These are phyloP conservation scores for Tulasnella calospora DNA, from an alignment of 768 basidiomycete genomes.

Conservation along the genomic window DNA sequence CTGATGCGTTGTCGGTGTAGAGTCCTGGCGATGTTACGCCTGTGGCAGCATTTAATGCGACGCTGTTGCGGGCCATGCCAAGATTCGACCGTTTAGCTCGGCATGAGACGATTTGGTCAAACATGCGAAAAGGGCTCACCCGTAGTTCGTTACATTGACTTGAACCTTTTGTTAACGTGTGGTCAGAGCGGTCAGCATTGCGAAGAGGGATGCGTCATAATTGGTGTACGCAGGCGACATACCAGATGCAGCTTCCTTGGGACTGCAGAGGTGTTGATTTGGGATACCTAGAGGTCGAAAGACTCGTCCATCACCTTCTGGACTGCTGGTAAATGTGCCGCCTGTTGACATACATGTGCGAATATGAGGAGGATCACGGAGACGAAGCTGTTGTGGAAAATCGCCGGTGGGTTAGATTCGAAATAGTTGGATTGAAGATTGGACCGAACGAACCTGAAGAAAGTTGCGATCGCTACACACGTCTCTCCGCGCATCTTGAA, in stretches of 20 bases:
- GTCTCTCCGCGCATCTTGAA: constrained; percentile 23
- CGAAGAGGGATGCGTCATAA: not conserved
- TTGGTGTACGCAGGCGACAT: not conserved
- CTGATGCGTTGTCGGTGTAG: constrained; percentile 27
- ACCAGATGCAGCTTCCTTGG: constrained; percentile 28
- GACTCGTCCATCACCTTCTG: not conserved
- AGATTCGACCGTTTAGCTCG: constrained; percentile 3
- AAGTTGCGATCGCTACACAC: constrained; percentile 24
- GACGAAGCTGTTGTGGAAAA: constrained; percentile 24
- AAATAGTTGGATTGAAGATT: constrained; percentile 13
- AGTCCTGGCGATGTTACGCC: constrained; percentile 27
- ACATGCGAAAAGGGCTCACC: constrained; percentile 20
- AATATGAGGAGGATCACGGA: constrained; percentile 28
- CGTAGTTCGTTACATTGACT: constrained; percentile 29
- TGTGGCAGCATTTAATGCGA: constrained; percentile 24
- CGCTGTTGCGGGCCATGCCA: constrained; percentile 18
- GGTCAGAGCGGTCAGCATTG: not conserved
- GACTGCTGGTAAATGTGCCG: not conserved
- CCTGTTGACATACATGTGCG: constrained; percentile 27
- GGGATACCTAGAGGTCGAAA: constrained; percentile 26
- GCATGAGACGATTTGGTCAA: not conserved
- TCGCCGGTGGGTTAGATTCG: not conserved
- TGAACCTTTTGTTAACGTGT: constrained; percentile 11
- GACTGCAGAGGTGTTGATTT: constrained; percentile 27
- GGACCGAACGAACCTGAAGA: constrained; percentile 23